These are phyloP conservation scores for Mycena leptocephala DNA, from an alignment of 768 basidiomycete species.

Conservation along the genomic window DNA sequence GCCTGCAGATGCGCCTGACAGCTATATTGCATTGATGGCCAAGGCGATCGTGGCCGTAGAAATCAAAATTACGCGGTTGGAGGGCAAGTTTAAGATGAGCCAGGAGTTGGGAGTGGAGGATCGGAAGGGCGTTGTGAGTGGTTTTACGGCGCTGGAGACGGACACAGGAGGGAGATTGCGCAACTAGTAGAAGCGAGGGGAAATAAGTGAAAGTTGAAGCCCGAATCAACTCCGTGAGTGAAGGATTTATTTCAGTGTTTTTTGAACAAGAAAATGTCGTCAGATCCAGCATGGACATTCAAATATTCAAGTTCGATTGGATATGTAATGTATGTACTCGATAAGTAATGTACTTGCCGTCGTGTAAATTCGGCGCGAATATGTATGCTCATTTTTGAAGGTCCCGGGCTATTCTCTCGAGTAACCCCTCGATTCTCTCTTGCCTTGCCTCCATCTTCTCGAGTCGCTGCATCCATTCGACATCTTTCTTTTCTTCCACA, in stretches of 20 bases:
- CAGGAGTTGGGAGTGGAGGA: neutral
- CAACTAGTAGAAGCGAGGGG: no score
- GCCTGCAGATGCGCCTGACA: neutral
- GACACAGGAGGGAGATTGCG: no score
- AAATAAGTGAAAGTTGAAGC: no score
- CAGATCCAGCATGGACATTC: no score
- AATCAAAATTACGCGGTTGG: neutral
- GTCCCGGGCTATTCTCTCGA: constrained; percentile 51
- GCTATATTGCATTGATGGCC: neutral
- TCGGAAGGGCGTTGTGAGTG: neutral
- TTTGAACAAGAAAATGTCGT: no score
- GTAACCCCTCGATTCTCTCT: constrained; percentile 62
- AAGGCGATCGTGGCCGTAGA: neutral
- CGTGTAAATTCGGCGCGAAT: neutral
- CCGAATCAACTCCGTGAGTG: no score
- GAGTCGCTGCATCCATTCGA: constrained; percentile 41
- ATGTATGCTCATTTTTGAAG: constrained; percentile 23
- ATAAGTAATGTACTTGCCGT: no score
- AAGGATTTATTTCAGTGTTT: no score
- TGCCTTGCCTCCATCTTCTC: constrained; percentile 62
- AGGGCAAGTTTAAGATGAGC: neutral
- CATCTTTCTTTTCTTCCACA: constrained; percentile 41
- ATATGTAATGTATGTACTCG: neutral
- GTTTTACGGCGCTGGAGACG: neutral
- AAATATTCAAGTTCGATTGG: no score